Conservation (phyloP, 1,284 basidiomycete species). For the Trametes pubescens region DNA sequence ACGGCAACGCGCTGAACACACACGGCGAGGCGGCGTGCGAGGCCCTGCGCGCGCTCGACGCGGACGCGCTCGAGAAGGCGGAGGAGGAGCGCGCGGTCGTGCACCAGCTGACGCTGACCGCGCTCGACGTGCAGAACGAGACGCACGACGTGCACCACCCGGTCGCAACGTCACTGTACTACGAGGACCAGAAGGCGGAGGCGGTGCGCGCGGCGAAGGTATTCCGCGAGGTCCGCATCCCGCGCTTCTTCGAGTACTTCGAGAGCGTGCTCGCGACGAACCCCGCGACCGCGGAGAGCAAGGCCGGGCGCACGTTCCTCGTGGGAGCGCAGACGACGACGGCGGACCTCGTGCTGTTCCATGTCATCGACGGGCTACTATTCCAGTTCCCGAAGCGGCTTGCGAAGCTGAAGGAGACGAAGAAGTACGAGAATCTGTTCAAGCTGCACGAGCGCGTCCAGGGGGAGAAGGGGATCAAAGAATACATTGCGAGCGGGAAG, state of each 20-base stretch:
- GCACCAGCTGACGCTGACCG: slow-evolving; percentile 53
- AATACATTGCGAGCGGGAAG: slow-evolving; percentile 52
- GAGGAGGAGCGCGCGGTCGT: slow-evolving; percentile 44
- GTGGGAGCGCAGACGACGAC: slow-evolving; percentile 50
- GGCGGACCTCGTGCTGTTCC: slow-evolving; percentile 59
- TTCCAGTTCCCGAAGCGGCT: slow-evolving; percentile 57
- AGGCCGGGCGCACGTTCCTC: slow-evolving; percentile 42
- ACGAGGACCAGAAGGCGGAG: slow-evolving; percentile 57
- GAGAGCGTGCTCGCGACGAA: slow-evolving; percentile 47
- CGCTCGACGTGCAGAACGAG: slow-evolving; percentile 54
- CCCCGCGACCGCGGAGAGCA: slow-evolving; percentile 37
- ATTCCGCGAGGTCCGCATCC: slow-evolving; percentile 52
- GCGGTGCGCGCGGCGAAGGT: slow-evolving; percentile 43
- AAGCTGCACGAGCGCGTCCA: slow-evolving; percentile 44
- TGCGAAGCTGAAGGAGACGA: slow-evolving; percentile 38
- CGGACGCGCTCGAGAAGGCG: slow-evolving; percentile 35
- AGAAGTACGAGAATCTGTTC: slow-evolving; percentile 46
- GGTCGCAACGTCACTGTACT: slow-evolving; percentile 46
- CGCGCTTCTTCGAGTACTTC: slow-evolving; percentile 56
- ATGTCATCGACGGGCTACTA: slow-evolving; percentile 49
- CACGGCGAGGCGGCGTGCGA: slow-evolving; percentile 33
- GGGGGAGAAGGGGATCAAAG: slow-evolving; percentile 47
- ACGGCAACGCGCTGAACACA: slow-evolving; percentile 31
- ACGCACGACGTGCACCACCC: slow-evolving; percentile 50
- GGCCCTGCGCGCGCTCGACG: slow-evolving; percentile 22